Percentiles rank a stretch among this genome's conserved stretches.
Evolutionary conservation across 805 yeast species (phyloP).

Genomic region (Yueomyces sinensis): DNA sequence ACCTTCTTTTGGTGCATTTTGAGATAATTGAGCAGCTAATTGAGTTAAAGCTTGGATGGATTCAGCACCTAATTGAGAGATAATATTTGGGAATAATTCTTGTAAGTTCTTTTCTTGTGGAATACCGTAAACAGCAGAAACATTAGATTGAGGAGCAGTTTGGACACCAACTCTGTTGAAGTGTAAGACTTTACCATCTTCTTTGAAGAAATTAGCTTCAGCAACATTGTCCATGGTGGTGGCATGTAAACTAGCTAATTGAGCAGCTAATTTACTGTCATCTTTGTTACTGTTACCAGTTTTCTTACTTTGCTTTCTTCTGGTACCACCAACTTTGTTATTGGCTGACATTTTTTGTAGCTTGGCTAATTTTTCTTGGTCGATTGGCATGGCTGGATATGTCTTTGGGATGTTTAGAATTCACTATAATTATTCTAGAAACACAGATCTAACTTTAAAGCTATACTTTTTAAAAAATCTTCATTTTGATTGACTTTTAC

Average conservation of each 20-base stretch:
- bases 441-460: no score
- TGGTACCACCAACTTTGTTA: slow-evolving; percentile 73
- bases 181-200: slow-evolving; percentile 91
- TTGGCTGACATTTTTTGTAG: slow-evolving; percentile 67
- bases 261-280: slow-evolving; percentile 81
- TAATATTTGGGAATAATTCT: slow-evolving; percentile 85
- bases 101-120: slow-evolving; percentile 87
- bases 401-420: no score
- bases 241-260: slow-evolving; percentile 80
- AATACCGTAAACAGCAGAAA: slow-evolving; percentile 89
- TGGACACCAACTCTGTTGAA: slow-evolving; percentile 95
- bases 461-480: no score
- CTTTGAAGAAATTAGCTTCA: slow-evolving; percentile 96
- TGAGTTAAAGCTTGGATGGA: slow-evolving; percentile 78
- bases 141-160: slow-evolving; percentile 80
- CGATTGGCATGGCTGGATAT: slow-evolving; percentile 92
- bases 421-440: no score
- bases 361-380: slow-evolving; percentile 89
- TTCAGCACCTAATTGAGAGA: slow-evolving; percentile 94
- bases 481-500: no score
- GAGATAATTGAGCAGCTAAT: slow-evolving; percentile 71
- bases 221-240: slow-evolving; percentile 81
- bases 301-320: slow-evolving; percentile 83
- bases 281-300: slow-evolving; percentile 43
- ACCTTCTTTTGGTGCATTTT: slow-evolving; percentile 32